Percentiles rank a stretch among this genome's conserved stretches.
These are phyloP conservation scores for Kuraishia cidri DNA, from an alignment of 805 yeast species.

Conservation along the genomic window DNA sequence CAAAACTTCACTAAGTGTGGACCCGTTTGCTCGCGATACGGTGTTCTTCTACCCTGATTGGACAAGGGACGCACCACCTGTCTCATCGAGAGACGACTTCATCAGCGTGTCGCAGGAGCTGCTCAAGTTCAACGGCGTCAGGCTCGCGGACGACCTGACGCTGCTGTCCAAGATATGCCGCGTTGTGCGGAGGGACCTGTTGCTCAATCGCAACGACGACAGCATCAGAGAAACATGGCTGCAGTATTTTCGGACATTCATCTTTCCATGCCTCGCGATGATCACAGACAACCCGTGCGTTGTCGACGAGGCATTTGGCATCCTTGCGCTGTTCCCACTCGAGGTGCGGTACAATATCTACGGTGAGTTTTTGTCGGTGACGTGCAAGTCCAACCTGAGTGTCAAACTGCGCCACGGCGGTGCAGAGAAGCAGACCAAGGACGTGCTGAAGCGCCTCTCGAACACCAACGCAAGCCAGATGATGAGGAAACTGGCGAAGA, in stretches of 20 bases:
- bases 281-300: conserved; percentile 49
- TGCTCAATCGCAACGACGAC: conserved; percentile 6
- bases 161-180: conserved; percentile 54
- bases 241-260: conserved; percentile 50
- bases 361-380: conserved; percentile 61
- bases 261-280: conserved; percentile 54
- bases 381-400: conserved; percentile 44
- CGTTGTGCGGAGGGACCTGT: conserved; percentile 27
- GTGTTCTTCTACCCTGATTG: conserved; percentile 41
- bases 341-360: conserved; percentile 69
- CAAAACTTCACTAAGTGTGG: background rate
- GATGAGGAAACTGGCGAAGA: conserved; percentile 64
- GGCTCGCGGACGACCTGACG: conserved; percentile 34
- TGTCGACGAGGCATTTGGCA: conserved; percentile 47
- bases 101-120: conserved; percentile 36
- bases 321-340: conserved; percentile 44
- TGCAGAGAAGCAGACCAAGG: conserved; percentile 75
- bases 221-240: conserved; percentile 34
- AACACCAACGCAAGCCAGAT: conserved; percentile 67
- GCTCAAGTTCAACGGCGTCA: conserved; percentile 46
- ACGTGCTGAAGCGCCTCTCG: conserved; percentile 70
- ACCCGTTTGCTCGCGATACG: conserved; percentile 4
- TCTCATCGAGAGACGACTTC: conserved; percentile 32
- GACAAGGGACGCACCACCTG: conserved; percentile 28
- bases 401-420: conserved; percentile 51